These are phyloP conservation scores for Chalaropsis ovoidea DNA, from an alignment of 2,329 filamentous ascomycete species.

Conservation along the genomic window DNA sequence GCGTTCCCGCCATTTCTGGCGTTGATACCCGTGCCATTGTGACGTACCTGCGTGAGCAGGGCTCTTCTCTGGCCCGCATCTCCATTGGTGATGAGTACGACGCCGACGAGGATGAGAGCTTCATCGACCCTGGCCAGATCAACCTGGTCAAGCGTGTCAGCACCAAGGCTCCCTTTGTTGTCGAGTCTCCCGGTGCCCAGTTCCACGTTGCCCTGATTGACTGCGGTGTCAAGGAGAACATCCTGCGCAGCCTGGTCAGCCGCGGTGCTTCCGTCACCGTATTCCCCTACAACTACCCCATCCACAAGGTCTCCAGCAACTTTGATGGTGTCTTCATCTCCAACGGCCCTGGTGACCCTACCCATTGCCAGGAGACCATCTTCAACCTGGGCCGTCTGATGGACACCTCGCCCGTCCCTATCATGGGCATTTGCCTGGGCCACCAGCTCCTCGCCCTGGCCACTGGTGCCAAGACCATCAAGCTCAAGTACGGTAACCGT, in stretches of 20 bases:
- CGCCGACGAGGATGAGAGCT: conserved; percentile 94
- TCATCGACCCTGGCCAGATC: conserved; percentile 88
- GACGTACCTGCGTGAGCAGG: conserved; percentile 88
- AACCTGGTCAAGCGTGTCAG: conserved; percentile 93
- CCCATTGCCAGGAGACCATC: conserved; percentile 87
- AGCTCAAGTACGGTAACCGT: conserved; percentile 98
- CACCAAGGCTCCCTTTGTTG: conserved; percentile 96
- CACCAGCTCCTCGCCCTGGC: conserved; percentile 92
- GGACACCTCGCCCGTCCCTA: conserved; percentile 77
- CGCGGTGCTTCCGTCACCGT: conserved; percentile 87
- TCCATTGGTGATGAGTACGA: conserved; percentile 96
- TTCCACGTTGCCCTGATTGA: conserved; percentile 92
- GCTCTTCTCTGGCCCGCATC: conserved; percentile 89
- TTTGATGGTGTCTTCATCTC: conserved; percentile 99
- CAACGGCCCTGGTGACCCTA: conserved; percentile 96
- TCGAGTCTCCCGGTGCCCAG: conserved; percentile 70
- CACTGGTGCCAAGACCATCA: conserved; percentile 78
- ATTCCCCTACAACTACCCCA: conserved; percentile 93
- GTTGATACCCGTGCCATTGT: conserved; percentile 97
- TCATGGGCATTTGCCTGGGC: conserved; percentile 96
- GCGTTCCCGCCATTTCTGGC: conserved; percentile 88
- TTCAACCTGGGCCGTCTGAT: conserved; percentile 87
- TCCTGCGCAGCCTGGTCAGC: conserved; percentile 83
- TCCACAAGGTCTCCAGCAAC: conserved; percentile 96
- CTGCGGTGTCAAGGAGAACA: conserved; percentile 99